phyloP scores from a whole-genome alignment of 305 asterid species.

The Fraxinus greggii region DNA sequence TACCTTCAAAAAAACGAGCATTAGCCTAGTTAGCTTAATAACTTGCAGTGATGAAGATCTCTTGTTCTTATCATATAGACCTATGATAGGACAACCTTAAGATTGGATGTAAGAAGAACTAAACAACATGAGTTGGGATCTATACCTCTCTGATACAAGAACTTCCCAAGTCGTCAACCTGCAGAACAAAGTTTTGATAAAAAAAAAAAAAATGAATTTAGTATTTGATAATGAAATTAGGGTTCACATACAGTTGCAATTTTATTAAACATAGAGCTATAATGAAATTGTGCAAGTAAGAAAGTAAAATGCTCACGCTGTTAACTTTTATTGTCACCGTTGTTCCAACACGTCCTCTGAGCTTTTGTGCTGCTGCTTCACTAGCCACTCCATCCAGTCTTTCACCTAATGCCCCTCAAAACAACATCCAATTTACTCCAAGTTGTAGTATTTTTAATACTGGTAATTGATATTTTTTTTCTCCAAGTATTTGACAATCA shows the following conservation, averaged over 20 bases:
- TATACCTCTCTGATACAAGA: conserved; percentile 68
- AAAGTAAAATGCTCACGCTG: conserved; percentile 45
- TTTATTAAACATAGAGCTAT: background rate
- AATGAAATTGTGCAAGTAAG: background rate
- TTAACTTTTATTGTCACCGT: conserved; percentile 74
- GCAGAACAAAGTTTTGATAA: conserved; percentile 22
- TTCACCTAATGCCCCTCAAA: conserved; percentile 52
- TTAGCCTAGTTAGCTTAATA: conserved; percentile 7
- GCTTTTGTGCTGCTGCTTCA: conserved; percentile 91
- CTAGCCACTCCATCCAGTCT: conserved; percentile 70
- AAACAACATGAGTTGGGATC: background rate
- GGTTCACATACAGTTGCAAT: background rate
- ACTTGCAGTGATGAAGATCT: background rate
- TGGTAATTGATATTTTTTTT: background rate
- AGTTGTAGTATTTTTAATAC: background rate
- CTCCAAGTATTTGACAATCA: background rate
- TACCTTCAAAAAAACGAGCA: conserved; percentile 44
- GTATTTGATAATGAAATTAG: background rate
- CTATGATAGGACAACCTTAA: background rate
- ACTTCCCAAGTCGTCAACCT: conserved; percentile 50
- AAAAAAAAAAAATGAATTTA: background rate
- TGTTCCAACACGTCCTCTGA: conserved; percentile 89
- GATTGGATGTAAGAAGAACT: conserved; percentile 12
- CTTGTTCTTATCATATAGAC: background rate
- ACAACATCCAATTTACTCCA: conserved; percentile 1